Conservation (phyloP, 1,284 basidiomycete genomes). For the Cryptococcus amylolentus region DNA sequence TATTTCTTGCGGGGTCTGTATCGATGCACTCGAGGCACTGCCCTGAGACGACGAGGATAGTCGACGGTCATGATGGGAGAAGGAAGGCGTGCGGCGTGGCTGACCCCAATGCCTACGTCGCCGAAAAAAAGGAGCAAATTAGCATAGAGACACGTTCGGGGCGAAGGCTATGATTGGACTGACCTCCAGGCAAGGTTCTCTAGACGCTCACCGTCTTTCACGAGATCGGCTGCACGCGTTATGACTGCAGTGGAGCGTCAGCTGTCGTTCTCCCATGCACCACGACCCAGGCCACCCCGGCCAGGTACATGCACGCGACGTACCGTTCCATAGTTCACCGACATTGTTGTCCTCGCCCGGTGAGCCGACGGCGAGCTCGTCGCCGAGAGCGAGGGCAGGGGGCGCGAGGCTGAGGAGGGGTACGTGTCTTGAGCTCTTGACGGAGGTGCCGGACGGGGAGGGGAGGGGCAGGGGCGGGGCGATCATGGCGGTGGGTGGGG, state of each 20-base stretch:
- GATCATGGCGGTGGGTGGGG: background rate
- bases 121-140: background rate
- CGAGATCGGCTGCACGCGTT: conserved; percentile 41
- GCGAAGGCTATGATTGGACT: conserved; percentile 2
- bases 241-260: conserved; percentile 27
- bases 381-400: conserved; percentile 28
- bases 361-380: conserved; percentile 26
- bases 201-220: conserved; percentile 44
- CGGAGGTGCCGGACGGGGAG: conserved; percentile 14
- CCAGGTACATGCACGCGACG: conserved; percentile 1
- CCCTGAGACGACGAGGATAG: conserved; percentile 28
- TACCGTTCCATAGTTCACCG: conserved; percentile 38
- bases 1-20: conserved; percentile 28
- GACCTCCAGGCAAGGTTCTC: conserved; percentile 47
- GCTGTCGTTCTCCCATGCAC: background rate
- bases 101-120: conserved; percentile 32
- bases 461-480: conserved; percentile 8
- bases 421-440: conserved; percentile 15
- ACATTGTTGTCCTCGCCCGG: conserved; percentile 31
- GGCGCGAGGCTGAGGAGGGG: conserved; percentile 33
- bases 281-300: background rate
- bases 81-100: conserved; percentile 12
- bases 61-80: conserved; percentile 4
- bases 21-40: conserved; percentile 21
- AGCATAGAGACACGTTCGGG: background rate